Evolutionary conservation across 495 filamentous ascomycete species (phyloP).

Genomic region (Penicillium nucicola): DNA sequence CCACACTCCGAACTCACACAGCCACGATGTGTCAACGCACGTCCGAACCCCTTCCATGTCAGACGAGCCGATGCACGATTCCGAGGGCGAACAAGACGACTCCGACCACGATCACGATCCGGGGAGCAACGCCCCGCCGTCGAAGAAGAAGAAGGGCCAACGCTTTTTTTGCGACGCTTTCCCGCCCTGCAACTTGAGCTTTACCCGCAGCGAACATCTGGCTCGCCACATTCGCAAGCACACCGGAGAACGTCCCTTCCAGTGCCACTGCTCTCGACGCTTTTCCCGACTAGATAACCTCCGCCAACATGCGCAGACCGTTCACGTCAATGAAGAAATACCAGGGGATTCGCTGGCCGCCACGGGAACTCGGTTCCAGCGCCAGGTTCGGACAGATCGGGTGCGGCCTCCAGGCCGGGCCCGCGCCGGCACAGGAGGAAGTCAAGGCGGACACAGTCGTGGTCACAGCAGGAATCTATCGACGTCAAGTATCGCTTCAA

Average conservation of each 20-base stretch:
- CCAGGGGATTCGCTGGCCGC: slow-evolving; percentile 90
- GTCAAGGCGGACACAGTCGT: slow-evolving; percentile 62
- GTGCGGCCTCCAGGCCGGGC: slow-evolving; percentile 71
- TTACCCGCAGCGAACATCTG: slow-evolving; percentile 93
- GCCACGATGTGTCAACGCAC: slow-evolving; percentile 12
- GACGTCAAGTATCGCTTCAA: slow-evolving; percentile 77
- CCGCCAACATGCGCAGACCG: slow-evolving; percentile 94
- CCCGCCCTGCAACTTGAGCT: slow-evolving; percentile 90
- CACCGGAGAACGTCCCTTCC: slow-evolving; percentile 94
- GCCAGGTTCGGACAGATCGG: slow-evolving; percentile 85
- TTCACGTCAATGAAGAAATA: slow-evolving; percentile 97
- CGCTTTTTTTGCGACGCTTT: slow-evolving; percentile 97
- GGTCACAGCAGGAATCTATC: slow-evolving; percentile 84
- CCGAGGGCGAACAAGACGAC: slow-evolving; percentile 68
- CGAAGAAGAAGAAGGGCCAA: slow-evolving; percentile 95
- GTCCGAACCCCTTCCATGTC: slow-evolving; percentile 44
- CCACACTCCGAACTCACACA: slow-evolving; percentile 13
- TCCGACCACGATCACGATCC: slow-evolving; percentile 74
- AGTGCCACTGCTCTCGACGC: slow-evolving; percentile 90
- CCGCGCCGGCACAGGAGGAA: slow-evolving; percentile 69
- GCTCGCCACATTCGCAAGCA: slow-evolving; percentile 97
- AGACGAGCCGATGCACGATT: slow-evolving; percentile 76
- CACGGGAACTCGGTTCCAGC: slow-evolving; percentile 87
- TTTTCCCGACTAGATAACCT: slow-evolving; percentile 98
- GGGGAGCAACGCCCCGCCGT: slow-evolving; percentile 60